Percentiles rank a stretch among this genome's conserved stretches.
Conservation (phyloP, 106 monocot genomes). For the Phalaenopsis equestris region DNA sequence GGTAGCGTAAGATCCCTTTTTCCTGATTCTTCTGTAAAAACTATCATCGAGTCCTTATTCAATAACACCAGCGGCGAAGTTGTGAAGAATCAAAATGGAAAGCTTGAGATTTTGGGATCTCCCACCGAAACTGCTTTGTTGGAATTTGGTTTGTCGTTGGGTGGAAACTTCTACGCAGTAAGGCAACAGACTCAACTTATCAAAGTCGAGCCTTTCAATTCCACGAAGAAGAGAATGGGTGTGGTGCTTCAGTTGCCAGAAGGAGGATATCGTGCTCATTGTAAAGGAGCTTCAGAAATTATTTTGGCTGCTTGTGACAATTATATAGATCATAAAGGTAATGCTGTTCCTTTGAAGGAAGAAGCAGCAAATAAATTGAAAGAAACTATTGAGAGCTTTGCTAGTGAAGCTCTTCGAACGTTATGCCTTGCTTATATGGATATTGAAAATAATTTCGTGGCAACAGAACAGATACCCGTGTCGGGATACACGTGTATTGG, state of each 20-base stretch:
- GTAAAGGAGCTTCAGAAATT: conserved; percentile 25
- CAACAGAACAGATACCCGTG: conserved; percentile 3
- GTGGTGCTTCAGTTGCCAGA: conserved; percentile 10
- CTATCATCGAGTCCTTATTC: conserved; percentile 16
- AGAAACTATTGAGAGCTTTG: conserved; percentile 14
- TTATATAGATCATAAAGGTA: conserved; percentile 12
- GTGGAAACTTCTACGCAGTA: conserved; percentile 11
- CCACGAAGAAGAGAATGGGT: conserved; percentile 20
- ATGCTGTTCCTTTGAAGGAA: conserved; percentile 10
- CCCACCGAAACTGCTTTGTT: conserved; percentile 22
- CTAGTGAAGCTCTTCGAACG: conserved; percentile 21
- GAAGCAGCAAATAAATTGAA: background rate
- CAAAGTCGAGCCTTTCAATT: conserved; percentile 24
- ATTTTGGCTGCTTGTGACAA: conserved; percentile 17
- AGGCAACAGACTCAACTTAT: conserved; percentile 7
- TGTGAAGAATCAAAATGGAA: conserved; percentile 12
- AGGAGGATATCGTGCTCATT: conserved; percentile 19
- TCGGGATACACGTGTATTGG: conserved; percentile 19
- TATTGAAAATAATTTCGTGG: conserved; percentile 7
- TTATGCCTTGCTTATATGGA: conserved; percentile 21
- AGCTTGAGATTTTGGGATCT: conserved; percentile 16
- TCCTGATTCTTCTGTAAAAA: conserved; percentile 7
- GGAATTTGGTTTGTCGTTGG: conserved; percentile 21
- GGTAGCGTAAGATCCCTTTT: background rate
- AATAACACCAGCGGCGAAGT: conserved; percentile 20